Evolutionary conservation across 495 filamentous ascomycete genomes (phyloP).

Genomic region (Niebla homalea): DNA sequence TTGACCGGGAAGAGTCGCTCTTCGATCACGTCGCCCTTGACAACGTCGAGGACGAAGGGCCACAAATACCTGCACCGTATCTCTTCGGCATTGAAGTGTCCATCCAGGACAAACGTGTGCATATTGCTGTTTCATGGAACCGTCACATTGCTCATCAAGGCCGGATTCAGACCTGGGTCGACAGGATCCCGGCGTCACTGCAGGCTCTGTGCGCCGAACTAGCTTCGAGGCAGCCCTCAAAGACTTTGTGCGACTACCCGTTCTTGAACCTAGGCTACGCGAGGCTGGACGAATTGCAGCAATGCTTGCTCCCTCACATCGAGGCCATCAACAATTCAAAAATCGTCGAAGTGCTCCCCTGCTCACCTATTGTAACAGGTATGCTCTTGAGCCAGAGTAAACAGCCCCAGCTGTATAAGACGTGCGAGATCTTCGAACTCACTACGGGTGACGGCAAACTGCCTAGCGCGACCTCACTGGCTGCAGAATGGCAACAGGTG

Average conservation of each 20-base stretch:
- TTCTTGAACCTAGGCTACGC: too few species aligned
- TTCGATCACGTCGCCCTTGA: not conserved
- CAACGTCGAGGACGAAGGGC: not conserved
- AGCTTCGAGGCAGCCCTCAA: too few species aligned
- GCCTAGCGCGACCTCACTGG: not conserved
- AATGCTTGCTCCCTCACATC: too few species aligned
- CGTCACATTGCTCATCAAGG: not conserved
- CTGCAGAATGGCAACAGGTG: not conserved
- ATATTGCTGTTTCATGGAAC: not conserved
- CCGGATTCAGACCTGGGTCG: not conserved
- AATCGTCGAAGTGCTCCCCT: not conserved
- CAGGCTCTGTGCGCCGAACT: too few species aligned
- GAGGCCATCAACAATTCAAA: too few species aligned
- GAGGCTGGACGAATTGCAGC: too few species aligned
- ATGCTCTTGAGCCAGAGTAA: not conserved
- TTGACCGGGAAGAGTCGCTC: slow-evolving; percentile 19
- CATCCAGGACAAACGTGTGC: not conserved
- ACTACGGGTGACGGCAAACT: not conserved
- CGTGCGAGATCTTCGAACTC: not conserved
- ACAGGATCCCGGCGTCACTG: not conserved
- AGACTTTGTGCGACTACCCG: too few species aligned
- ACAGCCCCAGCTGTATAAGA: not conserved
- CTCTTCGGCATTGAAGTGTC: not conserved
- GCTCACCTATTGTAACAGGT: not conserved
- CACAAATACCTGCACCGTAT: not conserved